Conservation (phyloP, 495 filamentous ascomycete species). For the Penicillium daleae region DNA sequence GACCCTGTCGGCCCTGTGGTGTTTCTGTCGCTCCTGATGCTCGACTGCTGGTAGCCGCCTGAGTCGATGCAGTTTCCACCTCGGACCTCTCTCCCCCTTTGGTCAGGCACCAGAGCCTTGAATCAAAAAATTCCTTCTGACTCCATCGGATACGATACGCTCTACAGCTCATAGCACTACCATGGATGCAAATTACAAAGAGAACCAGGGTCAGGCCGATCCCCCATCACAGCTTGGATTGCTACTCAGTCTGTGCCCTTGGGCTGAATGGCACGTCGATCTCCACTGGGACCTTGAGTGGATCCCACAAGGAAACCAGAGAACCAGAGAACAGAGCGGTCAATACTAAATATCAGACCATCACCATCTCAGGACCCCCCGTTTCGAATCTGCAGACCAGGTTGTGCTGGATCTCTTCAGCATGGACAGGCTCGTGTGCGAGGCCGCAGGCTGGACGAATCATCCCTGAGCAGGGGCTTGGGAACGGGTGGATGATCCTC, state of each 20-base stretch:
- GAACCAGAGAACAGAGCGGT: slow-evolving; percentile 11
- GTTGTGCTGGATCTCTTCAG: not conserved
- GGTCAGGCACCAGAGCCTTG: slow-evolving; percentile 6
- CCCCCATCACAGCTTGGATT: slow-evolving; percentile 30
- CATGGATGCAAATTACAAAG: not conserved
- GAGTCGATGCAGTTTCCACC: not conserved
- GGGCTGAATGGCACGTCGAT: slow-evolving; percentile 10
- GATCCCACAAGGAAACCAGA: slow-evolving; percentile 14
- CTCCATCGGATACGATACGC: not conserved
- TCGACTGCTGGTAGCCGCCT: slow-evolving; percentile 19
- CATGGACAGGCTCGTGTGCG: not conserved
- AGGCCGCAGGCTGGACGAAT: slow-evolving; percentile 9
- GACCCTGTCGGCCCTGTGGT: slow-evolving; percentile 14
- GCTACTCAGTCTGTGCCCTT: slow-evolving; percentile 33
- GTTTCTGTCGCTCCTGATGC: not conserved
- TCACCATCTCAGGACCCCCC: not conserved
- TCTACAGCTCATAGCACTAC: not conserved
- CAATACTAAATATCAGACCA: slow-evolving; percentile 7
- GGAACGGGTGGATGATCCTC: slow-evolving; percentile 9
- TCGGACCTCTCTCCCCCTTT: not conserved
- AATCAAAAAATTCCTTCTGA: not conserved
- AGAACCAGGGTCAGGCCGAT: slow-evolving; percentile 17
- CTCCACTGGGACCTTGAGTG: slow-evolving; percentile 18
- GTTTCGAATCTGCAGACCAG: not conserved
- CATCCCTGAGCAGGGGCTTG: slow-evolving; percentile 3